These are phyloP conservation scores for Pouteria campechiana DNA, from an alignment of 179 eudicot genomes.

Conservation along the genomic window DNA sequence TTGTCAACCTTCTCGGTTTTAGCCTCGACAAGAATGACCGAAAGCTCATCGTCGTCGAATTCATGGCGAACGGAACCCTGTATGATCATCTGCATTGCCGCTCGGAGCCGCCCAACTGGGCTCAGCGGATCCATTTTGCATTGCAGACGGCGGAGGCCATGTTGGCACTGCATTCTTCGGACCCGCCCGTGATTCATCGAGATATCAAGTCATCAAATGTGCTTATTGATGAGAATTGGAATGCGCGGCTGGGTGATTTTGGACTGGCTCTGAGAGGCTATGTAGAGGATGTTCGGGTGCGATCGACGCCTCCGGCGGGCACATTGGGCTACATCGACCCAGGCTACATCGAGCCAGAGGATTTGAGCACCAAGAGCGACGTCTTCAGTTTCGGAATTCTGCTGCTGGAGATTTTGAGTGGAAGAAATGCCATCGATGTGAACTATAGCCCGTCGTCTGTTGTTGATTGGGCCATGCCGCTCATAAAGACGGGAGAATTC, in stretches of 20 bases:
- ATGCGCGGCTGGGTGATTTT: slow-evolving; percentile 66
- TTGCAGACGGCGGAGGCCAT: slow-evolving; percentile 50
- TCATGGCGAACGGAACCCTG: slow-evolving; percentile 76
- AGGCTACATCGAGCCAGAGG: slow-evolving; percentile 57
- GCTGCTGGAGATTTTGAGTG: slow-evolving; percentile 59
- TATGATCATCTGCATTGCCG: slow-evolving; percentile 42
- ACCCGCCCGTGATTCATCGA: slow-evolving; percentile 73
- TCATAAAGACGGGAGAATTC: slow-evolving; percentile 30
- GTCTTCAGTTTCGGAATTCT: slow-evolving; percentile 80
- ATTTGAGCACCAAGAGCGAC: slow-evolving; percentile 55
- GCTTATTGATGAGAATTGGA: slow-evolving; percentile 31
- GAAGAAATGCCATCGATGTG: slow-evolving; percentile 72
- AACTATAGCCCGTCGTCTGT: slow-evolving; percentile 62
- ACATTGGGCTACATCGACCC: slow-evolving; percentile 88
- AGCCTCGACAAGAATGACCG: slow-evolving; percentile 7
- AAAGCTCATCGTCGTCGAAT: slow-evolving; percentile 38
- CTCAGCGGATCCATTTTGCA: slow-evolving; percentile 36
- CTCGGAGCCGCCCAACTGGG: slow-evolving; percentile 26
- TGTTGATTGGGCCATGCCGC: slow-evolving; percentile 71
- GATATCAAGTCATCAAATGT: slow-evolving; percentile 80
- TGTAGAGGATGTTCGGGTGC: slow-evolving; percentile 40
- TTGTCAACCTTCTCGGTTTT: slow-evolving; percentile 66
- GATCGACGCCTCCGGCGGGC: slow-evolving; percentile 81
- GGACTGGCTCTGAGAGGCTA: slow-evolving; percentile 68
- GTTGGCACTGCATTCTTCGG: slow-evolving; percentile 29